phyloP scores from a whole-genome alignment of 1,139 yeast species.

The Ogataea hybrid region DNA sequence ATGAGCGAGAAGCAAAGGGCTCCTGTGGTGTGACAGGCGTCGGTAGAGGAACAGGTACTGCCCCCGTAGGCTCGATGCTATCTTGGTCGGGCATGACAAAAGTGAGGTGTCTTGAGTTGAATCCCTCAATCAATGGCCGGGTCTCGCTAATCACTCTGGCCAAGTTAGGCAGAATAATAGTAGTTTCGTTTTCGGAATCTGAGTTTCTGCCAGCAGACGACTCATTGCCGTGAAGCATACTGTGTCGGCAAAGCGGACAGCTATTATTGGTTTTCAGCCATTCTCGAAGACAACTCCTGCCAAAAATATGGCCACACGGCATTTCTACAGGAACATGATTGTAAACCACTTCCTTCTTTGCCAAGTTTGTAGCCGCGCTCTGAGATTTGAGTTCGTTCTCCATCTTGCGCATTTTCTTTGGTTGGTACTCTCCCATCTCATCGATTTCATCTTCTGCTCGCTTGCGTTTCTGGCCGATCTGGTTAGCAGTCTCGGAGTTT shows the following conservation, averaged over 20 bases:
- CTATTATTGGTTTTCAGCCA: constrained; percentile 34
- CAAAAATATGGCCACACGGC: constrained; percentile 61
- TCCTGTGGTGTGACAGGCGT: not conserved
- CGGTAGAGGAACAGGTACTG: not conserved
- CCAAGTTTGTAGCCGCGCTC: not conserved
- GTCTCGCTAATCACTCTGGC: constrained; percentile 33
- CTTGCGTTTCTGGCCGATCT: constrained; percentile 18
- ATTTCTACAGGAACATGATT: constrained; percentile 64
- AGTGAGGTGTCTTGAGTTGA: constrained; percentile 28
- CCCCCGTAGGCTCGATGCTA: constrained; percentile 5
- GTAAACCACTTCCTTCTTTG: constrained; percentile 29
- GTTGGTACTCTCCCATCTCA: constrained; percentile 10
- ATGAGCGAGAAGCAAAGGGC: constrained; percentile 2
- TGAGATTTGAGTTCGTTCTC: constrained; percentile 7
- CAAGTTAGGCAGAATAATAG: constrained; percentile 36
- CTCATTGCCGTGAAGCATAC: constrained; percentile 16
- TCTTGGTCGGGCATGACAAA: constrained; percentile 30
- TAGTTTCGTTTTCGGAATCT: constrained; percentile 24
- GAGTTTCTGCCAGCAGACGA: constrained; percentile 3
- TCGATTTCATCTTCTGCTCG: constrained; percentile 21
- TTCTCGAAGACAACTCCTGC: constrained; percentile 33
- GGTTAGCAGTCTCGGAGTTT: not conserved
- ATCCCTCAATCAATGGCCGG: constrained; percentile 28
- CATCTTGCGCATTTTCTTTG: constrained; percentile 14
- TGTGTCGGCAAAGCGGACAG: constrained; percentile 34